These are phyloP conservation scores for Aureobasidium sp. DNA, from an alignment of 2,329 filamentous ascomycete species.

Conservation along the genomic window DNA sequence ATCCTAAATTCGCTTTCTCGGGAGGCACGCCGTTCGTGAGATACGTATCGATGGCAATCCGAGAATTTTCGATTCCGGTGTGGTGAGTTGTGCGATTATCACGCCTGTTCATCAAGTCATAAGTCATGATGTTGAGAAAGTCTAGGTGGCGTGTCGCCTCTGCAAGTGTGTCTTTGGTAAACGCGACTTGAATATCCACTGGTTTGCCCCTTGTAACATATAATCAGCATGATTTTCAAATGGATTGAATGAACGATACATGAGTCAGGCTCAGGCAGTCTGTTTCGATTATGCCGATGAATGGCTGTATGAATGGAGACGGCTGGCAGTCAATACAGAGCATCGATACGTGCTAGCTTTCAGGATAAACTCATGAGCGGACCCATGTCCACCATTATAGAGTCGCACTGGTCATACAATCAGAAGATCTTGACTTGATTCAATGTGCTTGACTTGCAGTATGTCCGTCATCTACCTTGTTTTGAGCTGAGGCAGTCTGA, in stretches of 20 bases:
- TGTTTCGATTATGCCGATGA: too few species aligned
- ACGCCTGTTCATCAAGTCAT: slow-evolving; percentile 65
- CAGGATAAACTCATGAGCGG: too few species aligned
- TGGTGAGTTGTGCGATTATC: slow-evolving; percentile 59
- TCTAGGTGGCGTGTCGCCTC: slow-evolving; percentile 55
- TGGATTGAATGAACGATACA: neutral
- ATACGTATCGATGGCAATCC: slow-evolving; percentile 52
- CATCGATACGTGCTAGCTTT: too few species aligned
- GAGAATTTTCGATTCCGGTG: slow-evolving; percentile 52
- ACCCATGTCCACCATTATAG: too few species aligned
- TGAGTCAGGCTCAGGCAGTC: neutral
- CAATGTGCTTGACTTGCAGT: too few species aligned
- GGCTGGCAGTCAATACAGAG: too few species aligned
- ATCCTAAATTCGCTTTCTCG: slow-evolving; percentile 56
- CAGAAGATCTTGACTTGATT: too few species aligned
- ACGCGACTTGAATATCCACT: slow-evolving; percentile 60
- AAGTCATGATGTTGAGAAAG: slow-evolving; percentile 65
- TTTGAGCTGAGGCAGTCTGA: neutral
- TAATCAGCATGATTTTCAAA: neutral
- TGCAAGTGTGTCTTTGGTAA: slow-evolving; percentile 49
- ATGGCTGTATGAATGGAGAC: too few species aligned
- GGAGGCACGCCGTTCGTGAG: slow-evolving; percentile 49
- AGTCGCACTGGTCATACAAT: too few species aligned
- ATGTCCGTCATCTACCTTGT: too few species aligned
- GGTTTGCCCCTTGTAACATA: slow-evolving; percentile 39